Base-by-base conservation (phyloP, 768 basidiomycete species). In the Boletus reticulatus region DNA sequence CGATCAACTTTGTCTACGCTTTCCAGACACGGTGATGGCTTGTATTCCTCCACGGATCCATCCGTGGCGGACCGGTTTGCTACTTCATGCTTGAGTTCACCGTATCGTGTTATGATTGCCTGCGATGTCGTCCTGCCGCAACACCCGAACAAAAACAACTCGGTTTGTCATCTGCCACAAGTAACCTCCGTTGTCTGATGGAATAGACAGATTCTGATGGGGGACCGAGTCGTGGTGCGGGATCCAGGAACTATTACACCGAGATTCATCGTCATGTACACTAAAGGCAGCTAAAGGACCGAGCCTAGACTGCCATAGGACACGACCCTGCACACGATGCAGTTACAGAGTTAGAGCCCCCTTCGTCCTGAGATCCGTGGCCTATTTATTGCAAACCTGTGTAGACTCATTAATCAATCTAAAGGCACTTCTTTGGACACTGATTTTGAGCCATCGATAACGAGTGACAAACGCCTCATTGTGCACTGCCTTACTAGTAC, bases 61-160 rank as follows among this genome's bases (percentile, higher is more conserved):
- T 79, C 76, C 47, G 67, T 75, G 17, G 85, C 85, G 19, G 84
- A 88, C 67, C 68, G 62, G 9, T 78, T 77, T 65, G 80, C 85
- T n/a, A 87, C 84, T 6, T 87, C 85, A 39, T 86, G 84, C 65
- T 78, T 81, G 43, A 78, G 78, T 43, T 85, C 85, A 6, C 86
- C 85, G 7, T 87, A 83, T 72, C 80, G 86, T 10, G 82, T 85
- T 27, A 80, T 81, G 75, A 76, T 87, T 59, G 83, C 80, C 16
- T 85, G 84, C 58, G 81, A 84, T 65, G 77, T 76, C 6, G 65
- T 75, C 32, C 74, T 84, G 24, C 56, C 77, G 73, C 58, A 68
- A 44, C 48, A 61, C 39, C 50, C 48, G 10, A 56, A 59, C 48
- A 63, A 62, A 54, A 68, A 61, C 56, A 56, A 60, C 38, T 67